Percentiles rank a stretch among this genome's conserved stretches.
Evolutionary conservation across 352 stramenopile species (phyloP).

Genomic region (Phytophthora rubi): DNA sequence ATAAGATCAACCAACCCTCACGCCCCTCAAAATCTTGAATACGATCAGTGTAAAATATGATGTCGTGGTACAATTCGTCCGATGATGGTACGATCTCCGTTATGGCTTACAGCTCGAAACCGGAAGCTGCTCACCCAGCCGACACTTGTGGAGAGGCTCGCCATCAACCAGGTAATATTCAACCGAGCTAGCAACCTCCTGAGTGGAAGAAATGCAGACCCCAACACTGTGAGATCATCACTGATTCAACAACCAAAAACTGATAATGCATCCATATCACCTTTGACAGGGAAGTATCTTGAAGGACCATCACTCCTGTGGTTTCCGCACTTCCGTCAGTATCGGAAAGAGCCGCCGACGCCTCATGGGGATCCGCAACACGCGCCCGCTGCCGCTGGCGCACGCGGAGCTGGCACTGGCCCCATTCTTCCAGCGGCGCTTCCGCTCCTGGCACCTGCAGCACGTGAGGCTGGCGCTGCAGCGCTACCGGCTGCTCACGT

Average conservation of each 20-base stretch:
- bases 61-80: constrained; percentile 8
- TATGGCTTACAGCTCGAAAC: constrained; percentile 22
- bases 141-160: constrained; percentile 24
- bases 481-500: constrained; percentile 61
- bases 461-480: constrained; percentile 57
- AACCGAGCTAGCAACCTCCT: constrained; percentile 16
- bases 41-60: constrained; percentile 20
- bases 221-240: no score
- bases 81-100: constrained; percentile 30
- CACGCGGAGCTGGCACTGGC: constrained; percentile 50
- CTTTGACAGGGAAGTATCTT: constrained; percentile 15
- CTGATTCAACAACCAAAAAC: not conserved
- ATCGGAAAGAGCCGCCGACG: constrained; percentile 7
- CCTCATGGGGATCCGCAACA: constrained; percentile 65
- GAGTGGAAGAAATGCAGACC: no score
- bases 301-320: constrained; percentile 32
- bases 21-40: not conserved
- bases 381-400: constrained; percentile 55
- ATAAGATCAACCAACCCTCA: not conserved
- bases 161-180: not conserved
- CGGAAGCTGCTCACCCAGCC: not conserved
- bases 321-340: constrained; percentile 11
- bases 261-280: not conserved
- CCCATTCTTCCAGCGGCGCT: constrained; percentile 55
- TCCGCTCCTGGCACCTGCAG: constrained; percentile 66